Base-by-base conservation (phyloP, 169 alveolate genomes). In the Plasmodium sp. region DNA sequence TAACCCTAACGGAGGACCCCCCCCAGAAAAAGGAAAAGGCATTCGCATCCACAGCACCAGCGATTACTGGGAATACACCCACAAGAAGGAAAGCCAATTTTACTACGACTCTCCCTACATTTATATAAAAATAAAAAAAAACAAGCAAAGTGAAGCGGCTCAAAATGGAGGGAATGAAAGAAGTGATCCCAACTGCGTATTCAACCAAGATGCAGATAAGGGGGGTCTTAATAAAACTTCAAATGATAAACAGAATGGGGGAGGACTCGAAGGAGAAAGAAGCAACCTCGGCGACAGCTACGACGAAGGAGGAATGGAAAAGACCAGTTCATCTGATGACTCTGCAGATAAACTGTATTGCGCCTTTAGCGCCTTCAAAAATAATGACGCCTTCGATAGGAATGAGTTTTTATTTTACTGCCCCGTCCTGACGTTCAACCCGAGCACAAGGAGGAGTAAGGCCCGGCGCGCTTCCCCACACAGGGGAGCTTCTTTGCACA, bases 21-120 rank as follows among this genome's bases (percentile, higher is more conserved):
- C 39, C 12, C 2, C n/a, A 31, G 41, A 67, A 27, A 67, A 67
- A 31, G 39, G 77, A 9, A n/a, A 67, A 67, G 39, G 0, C 27
- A 27, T 12, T 16, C 9, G 45, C 14, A 18, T 75, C 31, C 56
- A 36, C 10, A 33, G 14, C 27, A 75, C 12, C n/a, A 75, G 9
- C 33, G 39, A 41, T 4, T 79, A 80, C 31, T 18, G 39, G 72
- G 74, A 43, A 41, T n/a, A 80, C 73, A 10, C 22, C 45, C 51
- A 45, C n/a, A 36, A 58, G 73, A 88, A 48, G 56, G 90, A 88
- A 27, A 39, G 80, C 4, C 31, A 39, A 31, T 88, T 88, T 88
- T 88, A 88, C 14, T 88, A 88, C 27, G 83, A 88, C 62, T 58
- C 94, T 2, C 94, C 94, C 27, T 88, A 88, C 51, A 88, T 88